A percentile compares a stretch with the other conserved stretches of the same genome.
phyloP scores from a whole-genome alignment of 768 basidiomycete species.

The Collybia mongolica region DNA sequence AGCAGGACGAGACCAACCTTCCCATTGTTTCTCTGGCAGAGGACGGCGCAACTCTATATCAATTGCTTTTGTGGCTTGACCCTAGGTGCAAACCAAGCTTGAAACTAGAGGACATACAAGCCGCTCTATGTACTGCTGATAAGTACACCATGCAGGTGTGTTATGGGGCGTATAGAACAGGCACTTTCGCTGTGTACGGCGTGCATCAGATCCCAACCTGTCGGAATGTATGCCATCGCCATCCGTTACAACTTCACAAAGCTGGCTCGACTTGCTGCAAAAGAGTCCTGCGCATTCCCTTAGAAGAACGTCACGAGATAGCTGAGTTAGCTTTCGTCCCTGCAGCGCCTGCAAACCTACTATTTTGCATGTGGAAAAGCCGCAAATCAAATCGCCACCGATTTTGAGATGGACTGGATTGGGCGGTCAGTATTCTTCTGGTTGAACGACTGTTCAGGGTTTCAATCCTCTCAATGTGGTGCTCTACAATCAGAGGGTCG shows the following conservation, averaged over 20 bases:
- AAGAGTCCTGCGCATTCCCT: constrained; percentile 27
- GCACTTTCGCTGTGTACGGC: constrained; percentile 20
- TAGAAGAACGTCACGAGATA: constrained; percentile 30
- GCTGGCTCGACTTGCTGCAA: constrained; percentile 32
- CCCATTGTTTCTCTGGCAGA: constrained; percentile 12
- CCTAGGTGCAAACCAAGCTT: constrained; percentile 33
- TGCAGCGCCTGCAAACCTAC: constrained; percentile 8
- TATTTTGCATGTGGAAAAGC: constrained; percentile 11
- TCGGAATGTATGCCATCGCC: constrained; percentile 39
- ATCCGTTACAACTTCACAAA: constrained; percentile 31
- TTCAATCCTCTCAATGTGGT: no score
- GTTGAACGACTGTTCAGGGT: not conserved
- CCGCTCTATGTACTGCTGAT: constrained; percentile 30
- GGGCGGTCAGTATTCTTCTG: not conserved
- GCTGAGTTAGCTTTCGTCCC: constrained; percentile 23
- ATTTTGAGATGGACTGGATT: not conserved
- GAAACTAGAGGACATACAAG: constrained; percentile 31
- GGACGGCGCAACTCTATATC: constrained; percentile 4
- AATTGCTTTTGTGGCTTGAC: constrained; percentile 33
- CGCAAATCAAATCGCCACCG: not conserved
- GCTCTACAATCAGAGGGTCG: not conserved
- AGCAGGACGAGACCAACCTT: constrained; percentile 2
- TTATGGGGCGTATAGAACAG: constrained; percentile 25
- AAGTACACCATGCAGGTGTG: constrained; percentile 35
- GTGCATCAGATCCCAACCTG: constrained; percentile 25